Conservation (phyloP, 2,329 filamentous ascomycete genomes). For the Aspergillus arachidicola region DNA sequence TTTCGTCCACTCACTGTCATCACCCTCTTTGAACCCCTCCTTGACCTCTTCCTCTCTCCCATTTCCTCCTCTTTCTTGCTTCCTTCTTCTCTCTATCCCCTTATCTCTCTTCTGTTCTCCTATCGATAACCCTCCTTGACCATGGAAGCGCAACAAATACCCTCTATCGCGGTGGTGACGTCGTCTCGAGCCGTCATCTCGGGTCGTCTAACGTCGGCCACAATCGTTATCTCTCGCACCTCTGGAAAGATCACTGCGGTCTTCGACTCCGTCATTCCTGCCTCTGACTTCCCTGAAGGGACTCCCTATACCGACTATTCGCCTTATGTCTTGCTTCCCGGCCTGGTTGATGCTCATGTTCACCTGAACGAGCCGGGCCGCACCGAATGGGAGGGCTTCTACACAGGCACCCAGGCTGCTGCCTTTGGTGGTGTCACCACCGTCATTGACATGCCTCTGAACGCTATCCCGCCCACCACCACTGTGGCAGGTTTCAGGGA, state of each 20-base stretch:
- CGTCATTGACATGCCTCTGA: constrained; percentile 95
- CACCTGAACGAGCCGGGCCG: constrained; percentile 96
- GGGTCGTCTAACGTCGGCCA: constrained; percentile 76
- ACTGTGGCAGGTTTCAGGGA: constrained; percentile 79
- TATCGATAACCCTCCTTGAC: constrained; percentile 7
- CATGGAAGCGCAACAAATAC: constrained; percentile 29
- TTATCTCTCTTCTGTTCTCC: constrained; percentile 19
- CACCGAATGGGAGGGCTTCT: constrained; percentile 98
- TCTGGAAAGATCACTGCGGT: constrained; percentile 86
- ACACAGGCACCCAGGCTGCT: constrained; percentile 88
- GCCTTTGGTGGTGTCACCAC: constrained; percentile 96
- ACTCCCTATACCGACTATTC: constrained; percentile 81
- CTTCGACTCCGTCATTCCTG: constrained; percentile 71
- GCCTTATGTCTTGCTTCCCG: constrained; percentile 81
- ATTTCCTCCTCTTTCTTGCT: constrained; percentile 1
- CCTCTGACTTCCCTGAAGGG: constrained; percentile 70
- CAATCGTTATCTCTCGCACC: constrained; percentile 72
- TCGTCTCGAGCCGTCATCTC: constrained; percentile 83
- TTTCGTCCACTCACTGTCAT: constrained; percentile 7
- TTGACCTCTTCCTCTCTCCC: constrained; percentile 1
- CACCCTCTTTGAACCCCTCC: not conserved
- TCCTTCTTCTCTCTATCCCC: constrained; percentile 10
- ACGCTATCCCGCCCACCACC: constrained; percentile 94
- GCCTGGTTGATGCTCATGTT: constrained; percentile 94
- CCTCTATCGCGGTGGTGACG: constrained; percentile 72